These are phyloP conservation scores for Entomophthora muscae DNA, from an alignment of 371 early-diverging fungal species.

Conservation along the genomic window DNA sequence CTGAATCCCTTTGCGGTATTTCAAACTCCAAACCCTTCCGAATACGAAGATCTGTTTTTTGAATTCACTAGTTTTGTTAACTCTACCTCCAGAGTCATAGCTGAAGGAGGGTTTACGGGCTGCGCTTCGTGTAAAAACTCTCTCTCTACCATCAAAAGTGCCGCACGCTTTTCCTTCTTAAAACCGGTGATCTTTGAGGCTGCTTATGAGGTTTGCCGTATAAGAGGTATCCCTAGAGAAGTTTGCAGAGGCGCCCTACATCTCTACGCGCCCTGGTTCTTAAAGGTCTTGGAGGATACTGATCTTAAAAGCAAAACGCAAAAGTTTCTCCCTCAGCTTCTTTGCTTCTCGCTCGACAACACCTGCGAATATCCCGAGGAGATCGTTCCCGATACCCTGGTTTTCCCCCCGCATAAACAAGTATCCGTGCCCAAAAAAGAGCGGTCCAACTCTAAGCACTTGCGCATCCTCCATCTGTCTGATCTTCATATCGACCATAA, in stretches of 20 bases:
- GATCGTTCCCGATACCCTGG: constrained; percentile 1
- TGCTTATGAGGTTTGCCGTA: neutral
- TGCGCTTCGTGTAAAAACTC: neutral
- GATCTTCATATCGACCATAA: constrained; percentile 13
- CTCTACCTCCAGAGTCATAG: neutral
- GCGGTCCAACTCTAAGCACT: neutral
- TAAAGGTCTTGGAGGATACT: constrained; percentile 11
- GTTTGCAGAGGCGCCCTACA: constrained; percentile 11
- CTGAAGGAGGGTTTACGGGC: neutral
- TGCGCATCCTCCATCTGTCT: constrained; percentile 11
- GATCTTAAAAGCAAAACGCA: constrained; percentile 10
- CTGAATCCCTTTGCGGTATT: neutral
- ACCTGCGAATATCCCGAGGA: constrained; percentile 6
- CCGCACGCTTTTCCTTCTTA: neutral
- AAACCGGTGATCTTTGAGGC: neutral
- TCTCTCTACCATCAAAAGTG: neutral
- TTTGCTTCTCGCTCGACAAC: constrained; percentile 10
- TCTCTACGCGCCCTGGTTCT: constrained; percentile 12
- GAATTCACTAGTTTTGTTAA: neutral
- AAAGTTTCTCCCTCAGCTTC: neutral
- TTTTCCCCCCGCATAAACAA: neutral
- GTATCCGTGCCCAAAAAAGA: neutral
- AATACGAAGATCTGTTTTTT: neutral
- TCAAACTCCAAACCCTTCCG: neutral
- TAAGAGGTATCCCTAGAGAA: neutral